Percentiles rank a stretch among this genome's conserved stretches.
These are phyloP conservation scores for Dactylonectria estremocensis DNA, from an alignment of 2,329 filamentous ascomycete genomes.

Conservation along the genomic window DNA sequence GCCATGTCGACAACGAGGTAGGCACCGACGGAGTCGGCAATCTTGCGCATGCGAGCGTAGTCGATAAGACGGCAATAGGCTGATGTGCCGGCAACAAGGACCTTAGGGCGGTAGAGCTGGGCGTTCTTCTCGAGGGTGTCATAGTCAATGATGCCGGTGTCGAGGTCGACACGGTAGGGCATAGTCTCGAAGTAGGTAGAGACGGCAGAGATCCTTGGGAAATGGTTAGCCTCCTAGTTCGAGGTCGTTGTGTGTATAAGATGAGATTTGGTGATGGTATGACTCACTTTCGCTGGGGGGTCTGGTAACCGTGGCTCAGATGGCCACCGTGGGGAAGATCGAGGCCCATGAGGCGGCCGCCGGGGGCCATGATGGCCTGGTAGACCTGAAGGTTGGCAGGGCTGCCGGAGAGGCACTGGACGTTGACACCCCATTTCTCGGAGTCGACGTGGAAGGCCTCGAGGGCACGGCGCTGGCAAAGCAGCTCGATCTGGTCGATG, in stretches of 20 bases:
- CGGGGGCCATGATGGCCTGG: slow-evolving; percentile 95
- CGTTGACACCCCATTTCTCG: slow-evolving; percentile 98
- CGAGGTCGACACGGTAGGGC: slow-evolving; percentile 91
- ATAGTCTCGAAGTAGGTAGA: slow-evolving; percentile 99
- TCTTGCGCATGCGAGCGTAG: slow-evolving; percentile 95
- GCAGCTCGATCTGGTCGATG: slow-evolving; percentile 95
- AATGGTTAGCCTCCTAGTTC: not conserved
- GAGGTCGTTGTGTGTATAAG: not conserved
- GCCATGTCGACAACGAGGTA: slow-evolving; percentile 99
- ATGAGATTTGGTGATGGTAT: not conserved
- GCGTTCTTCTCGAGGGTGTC: slow-evolving; percentile 92
- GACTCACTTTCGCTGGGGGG: slow-evolving; percentile 87
- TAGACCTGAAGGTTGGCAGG: slow-evolving; percentile 99
- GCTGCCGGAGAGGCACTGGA: slow-evolving; percentile 92
- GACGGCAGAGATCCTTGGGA: slow-evolving; percentile 89
- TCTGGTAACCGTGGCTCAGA: slow-evolving; percentile 98
- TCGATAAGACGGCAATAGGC: slow-evolving; percentile 99
- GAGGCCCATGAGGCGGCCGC: slow-evolving; percentile 97
- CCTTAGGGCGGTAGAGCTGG: slow-evolving; percentile 93
- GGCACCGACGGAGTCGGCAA: slow-evolving; percentile 92
- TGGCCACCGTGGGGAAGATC: slow-evolving; percentile 96
- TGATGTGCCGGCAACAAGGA: slow-evolving; percentile 95
- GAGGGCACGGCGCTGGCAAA: slow-evolving; percentile 95
- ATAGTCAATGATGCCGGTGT: slow-evolving; percentile 98
- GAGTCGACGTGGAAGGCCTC: slow-evolving; percentile 90